Evolutionary conservation across 2,329 filamentous ascomycete species (phyloP).

Genomic region (Ophiostoma montium): DNA sequence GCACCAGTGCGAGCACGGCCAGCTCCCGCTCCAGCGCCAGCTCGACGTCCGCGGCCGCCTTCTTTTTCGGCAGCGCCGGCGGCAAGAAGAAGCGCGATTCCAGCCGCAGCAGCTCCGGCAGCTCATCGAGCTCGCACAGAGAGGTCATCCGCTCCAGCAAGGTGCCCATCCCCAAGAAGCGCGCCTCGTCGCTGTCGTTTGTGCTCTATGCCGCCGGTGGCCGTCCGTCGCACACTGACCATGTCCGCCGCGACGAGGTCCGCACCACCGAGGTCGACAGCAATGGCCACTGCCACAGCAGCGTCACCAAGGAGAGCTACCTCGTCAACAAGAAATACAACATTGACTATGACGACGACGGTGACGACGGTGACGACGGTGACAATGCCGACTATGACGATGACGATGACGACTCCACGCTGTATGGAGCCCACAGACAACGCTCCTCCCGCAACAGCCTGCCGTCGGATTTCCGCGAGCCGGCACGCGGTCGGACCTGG

Average conservation of each 20-base stretch:
- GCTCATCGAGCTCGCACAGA: neutral
- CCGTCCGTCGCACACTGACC: neutral
- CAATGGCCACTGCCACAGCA: neutral
- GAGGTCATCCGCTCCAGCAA: neutral
- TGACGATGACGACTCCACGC: too few relatives aligned
- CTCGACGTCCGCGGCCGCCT: too few relatives aligned
- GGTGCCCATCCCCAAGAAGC: neutral
- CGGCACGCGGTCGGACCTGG: too few relatives aligned
- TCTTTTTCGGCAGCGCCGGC: neutral
- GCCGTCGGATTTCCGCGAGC: too few relatives aligned
- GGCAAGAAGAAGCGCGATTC: too few relatives aligned
- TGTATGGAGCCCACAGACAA: too few relatives aligned
- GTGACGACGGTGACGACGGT: too few relatives aligned
- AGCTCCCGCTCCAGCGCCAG: too few relatives aligned
- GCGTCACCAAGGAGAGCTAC: neutral
- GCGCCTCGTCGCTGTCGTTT: neutral
- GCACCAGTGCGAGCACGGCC: too few relatives aligned
- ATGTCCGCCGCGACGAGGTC: neutral
- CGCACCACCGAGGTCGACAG: neutral
- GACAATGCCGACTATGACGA: too few relatives aligned
- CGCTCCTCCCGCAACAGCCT: too few relatives aligned
- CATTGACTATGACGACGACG: neutral
- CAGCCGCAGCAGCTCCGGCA: too few relatives aligned
- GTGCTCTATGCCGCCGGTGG: neutral
- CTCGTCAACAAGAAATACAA: neutral